Base-by-base conservation (phyloP, 2,329 filamentous ascomycete genomes). In the Mycocentrospora acerina region DNA sequence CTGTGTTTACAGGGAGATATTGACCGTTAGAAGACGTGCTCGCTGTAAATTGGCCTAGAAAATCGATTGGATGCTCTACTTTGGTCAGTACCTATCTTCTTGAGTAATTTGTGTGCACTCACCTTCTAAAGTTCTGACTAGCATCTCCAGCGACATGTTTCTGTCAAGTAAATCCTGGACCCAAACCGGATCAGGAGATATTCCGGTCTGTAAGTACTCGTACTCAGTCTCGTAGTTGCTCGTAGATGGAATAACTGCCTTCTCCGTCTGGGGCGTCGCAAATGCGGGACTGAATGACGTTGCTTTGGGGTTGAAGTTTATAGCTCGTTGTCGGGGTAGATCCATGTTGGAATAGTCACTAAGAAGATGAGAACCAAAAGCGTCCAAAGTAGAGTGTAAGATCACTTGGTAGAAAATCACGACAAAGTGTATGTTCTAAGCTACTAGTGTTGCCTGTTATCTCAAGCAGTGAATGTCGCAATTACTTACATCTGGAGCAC, bases 221-320 rank as follows among this genome's bases (percentile, higher is more conserved):
- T 9, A 5, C 9, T 22, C 19, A 6, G 19, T 9, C 19, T 22
- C 19, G 9, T 22, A 9, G 9, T 22, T 9, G 19, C 19, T 22
- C 19, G 9, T 9, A 22, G 9, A 22, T 9, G 19, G 25, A 11
- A 27, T 12, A 4, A 4, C 11, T 27, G 25, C 6, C 13, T 12
- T 14, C 25, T 27, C 25, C 12, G 11, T 12, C 27, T 24, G 14
- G 17, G 19, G 24, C 4, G 32, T 7, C 17, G 25, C 12, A 19
- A 29, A 15, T 7, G 18, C 24, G 5, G 35, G 47, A 16, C n/a
- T 39, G 29, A 51, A 51, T 7, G 36, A 12, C 3, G 36, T 17
- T 10, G 41, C 47, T 17, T 35, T 31, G 1, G 47, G 47, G 14
- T 51, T 51, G 39, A 51, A 45, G 4, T 26, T 32, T 7, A 27